Conservation (phyloP, 2,329 filamentous ascomycete genomes). For the Diaporthe citrichinensis region DNA sequence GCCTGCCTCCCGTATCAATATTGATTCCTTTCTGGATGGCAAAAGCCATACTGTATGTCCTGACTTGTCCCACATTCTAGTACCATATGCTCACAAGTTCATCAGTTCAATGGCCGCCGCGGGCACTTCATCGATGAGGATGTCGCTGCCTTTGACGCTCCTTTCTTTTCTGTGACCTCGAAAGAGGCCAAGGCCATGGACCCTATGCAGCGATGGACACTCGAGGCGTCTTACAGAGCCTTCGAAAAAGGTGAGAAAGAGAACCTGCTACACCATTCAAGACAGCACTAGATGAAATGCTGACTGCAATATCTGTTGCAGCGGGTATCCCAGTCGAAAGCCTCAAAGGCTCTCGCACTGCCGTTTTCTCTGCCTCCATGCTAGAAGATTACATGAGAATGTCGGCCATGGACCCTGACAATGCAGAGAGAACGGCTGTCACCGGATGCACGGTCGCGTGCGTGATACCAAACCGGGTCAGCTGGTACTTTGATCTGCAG, state of each 20-base stretch:
- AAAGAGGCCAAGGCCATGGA: slow-evolving; percentile 55
- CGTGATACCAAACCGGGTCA: slow-evolving; percentile 54
- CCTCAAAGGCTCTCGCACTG: slow-evolving; percentile 49
- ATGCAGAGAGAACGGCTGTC: slow-evolving; percentile 48
- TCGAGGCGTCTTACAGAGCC: slow-evolving; percentile 53
- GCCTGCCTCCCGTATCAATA: slow-evolving; percentile 51
- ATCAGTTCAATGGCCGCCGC: slow-evolving; percentile 4
- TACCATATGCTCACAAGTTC: neutral
- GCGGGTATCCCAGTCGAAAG: slow-evolving; percentile 52
- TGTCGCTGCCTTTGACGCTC: slow-evolving; percentile 53
- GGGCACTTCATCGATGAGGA: slow-evolving; percentile 54
- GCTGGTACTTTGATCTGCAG: slow-evolving; percentile 56
- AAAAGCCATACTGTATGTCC: slow-evolving; percentile 15
- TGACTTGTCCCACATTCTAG: neutral
- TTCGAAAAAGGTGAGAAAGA: slow-evolving; percentile 53
- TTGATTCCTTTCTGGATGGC: slow-evolving; percentile 45
- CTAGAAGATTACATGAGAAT: slow-evolving; percentile 54
- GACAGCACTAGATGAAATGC: slow-evolving; percentile 6
- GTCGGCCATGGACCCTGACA: slow-evolving; percentile 53
- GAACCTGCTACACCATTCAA: neutral
- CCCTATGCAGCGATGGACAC: slow-evolving; percentile 53
- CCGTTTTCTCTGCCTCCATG: slow-evolving; percentile 56
- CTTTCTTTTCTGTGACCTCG: slow-evolving; percentile 55
- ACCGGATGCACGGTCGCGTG: slow-evolving; percentile 46
- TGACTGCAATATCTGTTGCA: slow-evolving; percentile 38